These are phyloP conservation scores for Mucor indicus DNA, from an alignment of 371 early-diverging fungal species.

Conservation along the genomic window DNA sequence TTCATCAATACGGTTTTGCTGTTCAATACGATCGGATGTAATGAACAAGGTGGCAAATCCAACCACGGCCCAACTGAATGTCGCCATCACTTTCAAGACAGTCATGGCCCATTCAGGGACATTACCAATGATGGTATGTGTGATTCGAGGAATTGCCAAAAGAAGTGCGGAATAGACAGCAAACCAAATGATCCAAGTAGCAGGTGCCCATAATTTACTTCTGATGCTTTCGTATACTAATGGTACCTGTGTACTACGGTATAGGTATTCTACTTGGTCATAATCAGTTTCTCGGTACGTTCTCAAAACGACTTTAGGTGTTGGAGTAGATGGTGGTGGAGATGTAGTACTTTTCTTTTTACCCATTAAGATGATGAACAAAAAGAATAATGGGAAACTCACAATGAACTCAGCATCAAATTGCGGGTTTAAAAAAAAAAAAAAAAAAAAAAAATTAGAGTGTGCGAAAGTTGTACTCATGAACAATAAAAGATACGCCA, in stretches of 20 bases:
- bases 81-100: slow-evolving; percentile 19
- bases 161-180: slow-evolving; percentile 27
- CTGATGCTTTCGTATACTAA: slow-evolving; percentile 43
- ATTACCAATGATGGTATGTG: not conserved
- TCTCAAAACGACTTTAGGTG: slow-evolving; percentile 33
- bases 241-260: slow-evolving; percentile 22
- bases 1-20: slow-evolving; percentile 29
- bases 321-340: too few species aligned
- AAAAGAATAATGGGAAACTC: too few species aligned
- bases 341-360: too few species aligned
- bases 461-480: too few species aligned
- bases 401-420: too few species aligned
- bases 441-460: too few species aligned
- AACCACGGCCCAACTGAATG: slow-evolving; percentile 32
- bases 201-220: slow-evolving; percentile 38
- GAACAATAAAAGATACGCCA: too few species aligned
- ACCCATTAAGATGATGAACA: too few species aligned
- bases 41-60: slow-evolving; percentile 30
- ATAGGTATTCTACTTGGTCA: slow-evolving; percentile 27
- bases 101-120: slow-evolving; percentile 21
- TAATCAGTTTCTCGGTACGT: slow-evolving; percentile 32
- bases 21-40: slow-evolving; percentile 32
- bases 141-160: slow-evolving; percentile 15
- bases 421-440: too few species aligned
- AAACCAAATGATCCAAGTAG: slow-evolving; percentile 43